Base-by-base conservation (phyloP, 2,329 filamentous ascomycete species). In the Periconia macrospinosa region DNA sequence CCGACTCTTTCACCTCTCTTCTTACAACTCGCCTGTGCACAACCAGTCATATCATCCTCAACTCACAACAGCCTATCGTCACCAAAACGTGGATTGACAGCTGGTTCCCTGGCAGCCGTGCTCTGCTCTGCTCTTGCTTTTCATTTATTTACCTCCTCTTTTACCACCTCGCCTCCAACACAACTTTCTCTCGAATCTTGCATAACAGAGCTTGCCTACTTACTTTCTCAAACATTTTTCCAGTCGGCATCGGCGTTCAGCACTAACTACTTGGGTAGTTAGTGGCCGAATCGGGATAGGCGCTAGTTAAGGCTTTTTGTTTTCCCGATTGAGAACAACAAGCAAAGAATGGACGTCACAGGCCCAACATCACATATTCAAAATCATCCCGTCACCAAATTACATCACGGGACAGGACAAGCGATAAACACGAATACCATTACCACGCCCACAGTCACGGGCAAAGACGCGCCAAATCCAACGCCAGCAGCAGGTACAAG, bases 341-440 rank as follows among this genome's bases (percentile, higher is more conserved):
- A 37, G 33, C 33, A 49, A n/a, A 47, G 44, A 43, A 56, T 56
- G 54, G 50, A 47, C 23, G 23, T 27, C 23, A 8, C 23, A 27
- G 23, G 5, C 8, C 23, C 8, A 27, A 8, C 5, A 27, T 8
- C 23, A 3, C 3, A 27, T 27, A 27, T 27, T 27, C 23, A 27
- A 8, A 27, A 27, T 27, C 3, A 27, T 27, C 3, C 3, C 8
- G 5, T 8, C 23, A 8, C 8, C 23, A 27, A 27, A 3, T 27
- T 27, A 8, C 23, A 8, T 27, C 23, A 27, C 23, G 23, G 23
- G 5, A 5, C 23, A 27, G 23, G 23, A 27, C 23, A 27, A 27
- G 23, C 23, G n/a, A n/a, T 8, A 27, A 27, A 27, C 5, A 27
- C 23, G 23, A 8, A 27, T 27, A 27, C 23, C 23, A 27, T 8